These are phyloP conservation scores for Citrus inodora DNA, from an alignment of 345 rosid genomes.

Conservation along the genomic window DNA sequence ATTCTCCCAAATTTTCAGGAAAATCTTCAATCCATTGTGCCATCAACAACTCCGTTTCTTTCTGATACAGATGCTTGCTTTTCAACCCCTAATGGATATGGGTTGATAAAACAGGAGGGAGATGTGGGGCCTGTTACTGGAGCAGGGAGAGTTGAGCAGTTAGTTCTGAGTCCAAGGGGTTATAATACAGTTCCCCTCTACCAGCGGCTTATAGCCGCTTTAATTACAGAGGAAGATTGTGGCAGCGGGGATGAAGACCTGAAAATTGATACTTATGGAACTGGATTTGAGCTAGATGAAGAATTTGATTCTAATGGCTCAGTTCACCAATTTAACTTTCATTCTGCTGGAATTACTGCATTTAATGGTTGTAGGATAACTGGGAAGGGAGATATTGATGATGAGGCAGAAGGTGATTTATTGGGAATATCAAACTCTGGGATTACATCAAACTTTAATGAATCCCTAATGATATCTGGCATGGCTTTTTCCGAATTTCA, in stretches of 20 bases:
- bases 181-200: constrained; percentile 50
- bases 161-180: constrained; percentile 32
- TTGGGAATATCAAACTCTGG: constrained; percentile 33
- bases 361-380: constrained; percentile 51
- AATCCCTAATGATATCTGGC: constrained; percentile 34
- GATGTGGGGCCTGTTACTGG: constrained; percentile 23
- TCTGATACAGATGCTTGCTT: constrained; percentile 25
- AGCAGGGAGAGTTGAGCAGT: constrained; percentile 28
- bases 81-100: constrained; percentile 29
- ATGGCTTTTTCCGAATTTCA: constrained; percentile 47
- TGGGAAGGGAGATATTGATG: constrained; percentile 39
- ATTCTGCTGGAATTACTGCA: constrained; percentile 23
- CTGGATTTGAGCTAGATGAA: constrained; percentile 50
- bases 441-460: constrained; percentile 35
- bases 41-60: constrained; percentile 16
- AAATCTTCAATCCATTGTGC: constrained; percentile 26
- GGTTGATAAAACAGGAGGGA: constrained; percentile 28
- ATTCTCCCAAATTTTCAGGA: constrained; percentile 36
- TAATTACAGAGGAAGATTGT: constrained; percentile 72
- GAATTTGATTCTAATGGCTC: constrained; percentile 57
- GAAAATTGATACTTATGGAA: constrained; percentile 47
- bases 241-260: constrained; percentile 45
- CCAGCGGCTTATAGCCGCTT: constrained; percentile 79
- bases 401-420: constrained; percentile 48
- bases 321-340: constrained; percentile 43